phyloP scores from a whole-genome alignment of 2,329 filamentous ascomycete genomes.

The Fusarium haematococcum region DNA sequence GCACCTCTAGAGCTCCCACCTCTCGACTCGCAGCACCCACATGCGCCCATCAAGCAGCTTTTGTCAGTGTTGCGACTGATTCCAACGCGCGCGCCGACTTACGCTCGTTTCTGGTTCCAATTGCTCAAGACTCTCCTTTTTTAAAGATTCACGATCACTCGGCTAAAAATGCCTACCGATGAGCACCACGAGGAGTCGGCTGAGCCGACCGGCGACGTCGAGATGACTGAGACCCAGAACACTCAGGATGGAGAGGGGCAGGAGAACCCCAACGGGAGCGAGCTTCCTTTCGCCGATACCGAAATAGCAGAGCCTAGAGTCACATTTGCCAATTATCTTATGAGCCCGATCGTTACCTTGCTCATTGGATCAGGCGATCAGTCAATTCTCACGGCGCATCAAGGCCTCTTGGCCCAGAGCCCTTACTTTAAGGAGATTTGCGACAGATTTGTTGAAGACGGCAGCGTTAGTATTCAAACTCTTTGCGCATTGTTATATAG shows the following conservation, averaged over 20 bases:
- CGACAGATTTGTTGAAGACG: conserved; percentile 69
- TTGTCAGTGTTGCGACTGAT: neutral
- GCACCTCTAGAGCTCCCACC: neutral
- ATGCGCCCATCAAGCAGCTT: conserved; percentile 7
- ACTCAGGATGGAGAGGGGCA: conserved; percentile 50
- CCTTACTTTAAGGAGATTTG: conserved; percentile 78
- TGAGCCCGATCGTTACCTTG: conserved; percentile 76
- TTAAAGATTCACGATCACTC: rapidly evolving
- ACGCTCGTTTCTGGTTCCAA: conserved; percentile 12
- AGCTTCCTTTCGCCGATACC: conserved; percentile 54
- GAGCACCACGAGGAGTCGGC: conserved; percentile 39
- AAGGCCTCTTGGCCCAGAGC: conserved; percentile 79
- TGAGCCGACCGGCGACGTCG: conserved; percentile 51
- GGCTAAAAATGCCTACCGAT: conserved; percentile 48
- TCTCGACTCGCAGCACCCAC: neutral
- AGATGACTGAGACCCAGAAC: conserved; percentile 52
- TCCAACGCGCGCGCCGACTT: neutral
- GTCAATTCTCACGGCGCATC: conserved; percentile 80
- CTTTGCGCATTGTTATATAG: neutral
- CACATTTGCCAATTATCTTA: conserved; percentile 70
- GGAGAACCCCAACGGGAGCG: conserved; percentile 48
- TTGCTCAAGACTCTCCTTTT: neutral
- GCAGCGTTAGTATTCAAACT: conserved; percentile 53
- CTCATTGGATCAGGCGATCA: conserved; percentile 72
- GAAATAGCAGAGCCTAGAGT: conserved; percentile 51